Conservation (phyloP, 148 eudicot genomes). For the Nyssa sinensis region DNA sequence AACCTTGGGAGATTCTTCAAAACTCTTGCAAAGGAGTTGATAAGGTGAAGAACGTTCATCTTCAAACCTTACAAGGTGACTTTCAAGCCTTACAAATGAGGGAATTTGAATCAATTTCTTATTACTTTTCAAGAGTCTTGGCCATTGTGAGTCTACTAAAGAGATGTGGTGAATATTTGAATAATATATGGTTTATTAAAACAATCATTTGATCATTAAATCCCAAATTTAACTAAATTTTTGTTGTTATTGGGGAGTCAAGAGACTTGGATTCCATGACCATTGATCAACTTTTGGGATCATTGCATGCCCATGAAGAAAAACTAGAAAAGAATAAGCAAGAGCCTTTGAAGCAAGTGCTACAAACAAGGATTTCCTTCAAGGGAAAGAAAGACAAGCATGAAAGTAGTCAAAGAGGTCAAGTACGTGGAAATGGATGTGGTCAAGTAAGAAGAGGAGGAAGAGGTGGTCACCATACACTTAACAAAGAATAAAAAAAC, state of each 20-base stretch:
- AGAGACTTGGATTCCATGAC: conserved; percentile 4
- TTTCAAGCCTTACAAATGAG: conserved; percentile 10
- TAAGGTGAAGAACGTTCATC: conserved; percentile 11
- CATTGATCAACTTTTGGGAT: conserved; percentile 2
- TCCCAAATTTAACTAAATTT: neutral
- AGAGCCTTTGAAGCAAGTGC: neutral
- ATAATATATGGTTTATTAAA: neutral
- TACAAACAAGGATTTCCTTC: neutral
- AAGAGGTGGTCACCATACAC: neutral
- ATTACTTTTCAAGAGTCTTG: conserved; percentile 13
- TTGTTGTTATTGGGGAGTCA: conserved; percentile 8
- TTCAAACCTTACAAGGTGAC: conserved; percentile 13
- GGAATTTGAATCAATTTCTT: neutral
- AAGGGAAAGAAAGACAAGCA: neutral
- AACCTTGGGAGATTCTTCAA: conserved; percentile 14
- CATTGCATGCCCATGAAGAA: conserved; percentile 12
- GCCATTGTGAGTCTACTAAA: conserved; percentile 10
- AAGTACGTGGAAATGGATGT: neutral
- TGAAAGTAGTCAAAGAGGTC: neutral
- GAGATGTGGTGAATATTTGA: conserved; percentile 11
- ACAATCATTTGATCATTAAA: conserved; percentile 4
- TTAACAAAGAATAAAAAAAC: neutral
- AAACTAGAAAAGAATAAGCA: neutral
- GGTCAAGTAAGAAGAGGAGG: neutral
- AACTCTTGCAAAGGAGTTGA: conserved; percentile 11